Conservation (phyloP, 345 rosid species). For the Eucalyptus polybractea region DNA sequence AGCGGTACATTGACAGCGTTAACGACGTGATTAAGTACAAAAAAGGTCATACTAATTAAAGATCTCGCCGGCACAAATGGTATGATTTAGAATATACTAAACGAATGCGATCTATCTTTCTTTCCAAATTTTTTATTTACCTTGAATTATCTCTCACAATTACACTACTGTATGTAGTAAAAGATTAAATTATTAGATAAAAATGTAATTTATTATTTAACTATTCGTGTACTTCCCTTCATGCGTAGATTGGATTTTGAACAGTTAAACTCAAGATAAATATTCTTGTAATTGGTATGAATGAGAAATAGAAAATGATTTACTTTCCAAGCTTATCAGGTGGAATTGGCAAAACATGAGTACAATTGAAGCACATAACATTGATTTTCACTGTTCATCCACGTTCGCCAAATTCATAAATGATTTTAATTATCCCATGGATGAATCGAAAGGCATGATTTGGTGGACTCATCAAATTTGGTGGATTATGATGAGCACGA, state of each 20-base stretch:
- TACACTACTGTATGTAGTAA: accelerated
- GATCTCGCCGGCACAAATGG: not conserved
- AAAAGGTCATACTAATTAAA: not conserved
- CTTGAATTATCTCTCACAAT: not conserved
- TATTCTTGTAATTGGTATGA: no score
- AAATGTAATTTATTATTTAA: no score
- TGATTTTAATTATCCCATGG: not conserved
- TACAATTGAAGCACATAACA: not conserved
- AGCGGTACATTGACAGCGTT: not conserved
- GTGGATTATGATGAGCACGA: not conserved
- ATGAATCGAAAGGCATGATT: not conserved
- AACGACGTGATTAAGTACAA: not conserved
- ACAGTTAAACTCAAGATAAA: no score
- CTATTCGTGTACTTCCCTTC: no score
- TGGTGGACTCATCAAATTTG: not conserved
- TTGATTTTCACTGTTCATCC: not conserved
- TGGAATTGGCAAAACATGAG: not conserved
- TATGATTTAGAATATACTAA: not conserved
- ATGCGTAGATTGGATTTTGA: no score
- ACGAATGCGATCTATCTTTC: not conserved
- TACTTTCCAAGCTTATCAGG: not conserved
- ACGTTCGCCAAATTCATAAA: not conserved
- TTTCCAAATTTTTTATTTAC: not conserved
- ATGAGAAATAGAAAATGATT: not conserved
- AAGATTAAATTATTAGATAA: no score